phyloP scores from a whole-genome alignment of 2,329 filamentous ascomycete species.

The Chaetomiaceae sp. region DNA sequence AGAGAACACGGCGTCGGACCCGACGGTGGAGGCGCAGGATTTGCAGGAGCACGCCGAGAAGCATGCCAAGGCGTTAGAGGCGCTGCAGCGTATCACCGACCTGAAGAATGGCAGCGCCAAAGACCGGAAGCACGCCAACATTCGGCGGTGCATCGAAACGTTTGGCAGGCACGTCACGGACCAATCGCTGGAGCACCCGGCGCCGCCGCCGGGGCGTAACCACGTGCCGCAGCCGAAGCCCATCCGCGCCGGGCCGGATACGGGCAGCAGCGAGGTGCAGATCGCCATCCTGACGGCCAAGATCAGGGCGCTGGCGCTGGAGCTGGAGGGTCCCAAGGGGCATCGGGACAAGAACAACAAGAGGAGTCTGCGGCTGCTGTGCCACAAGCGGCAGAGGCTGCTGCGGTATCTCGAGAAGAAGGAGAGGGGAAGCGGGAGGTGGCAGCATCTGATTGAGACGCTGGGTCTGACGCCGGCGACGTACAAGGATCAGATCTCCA shows the following conservation, averaged over 20 bases:
- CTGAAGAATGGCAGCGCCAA: slow-evolving; percentile 73
- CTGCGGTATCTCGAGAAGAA: slow-evolving; percentile 81
- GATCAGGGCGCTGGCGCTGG: slow-evolving; percentile 75
- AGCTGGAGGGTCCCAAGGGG: slow-evolving; percentile 62
- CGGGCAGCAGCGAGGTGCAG: slow-evolving; percentile 95
- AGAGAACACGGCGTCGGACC: slow-evolving; percentile 37
- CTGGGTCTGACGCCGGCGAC: slow-evolving; percentile 82
- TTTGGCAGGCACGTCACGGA: slow-evolving; percentile 95
- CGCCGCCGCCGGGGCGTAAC: slow-evolving; percentile 50
- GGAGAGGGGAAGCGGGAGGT: slow-evolving; percentile 86
- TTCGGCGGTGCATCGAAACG: slow-evolving; percentile 74
- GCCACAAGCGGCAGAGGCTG: slow-evolving; percentile 85
- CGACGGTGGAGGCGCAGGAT: slow-evolving; percentile 33
- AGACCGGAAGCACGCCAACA: slow-evolving; percentile 76
- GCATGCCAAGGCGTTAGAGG: slow-evolving; percentile 68
- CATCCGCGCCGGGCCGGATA: slow-evolving; percentile 77
- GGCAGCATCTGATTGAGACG: slow-evolving; percentile 78
- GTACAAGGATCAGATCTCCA: slow-evolving; percentile 83
- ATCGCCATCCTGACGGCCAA: slow-evolving; percentile 92
- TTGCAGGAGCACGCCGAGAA: slow-evolving; percentile 45
- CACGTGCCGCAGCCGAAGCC: slow-evolving; percentile 40
- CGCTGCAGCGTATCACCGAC: slow-evolving; percentile 72
- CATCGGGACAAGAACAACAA: slow-evolving; percentile 93
- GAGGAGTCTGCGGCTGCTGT: slow-evolving; percentile 77
- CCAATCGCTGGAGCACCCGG: slow-evolving; percentile 48